These are phyloP conservation scores for Citrullus amarus DNA, from an alignment of 306 rosid species.

Conservation along the genomic window DNA sequence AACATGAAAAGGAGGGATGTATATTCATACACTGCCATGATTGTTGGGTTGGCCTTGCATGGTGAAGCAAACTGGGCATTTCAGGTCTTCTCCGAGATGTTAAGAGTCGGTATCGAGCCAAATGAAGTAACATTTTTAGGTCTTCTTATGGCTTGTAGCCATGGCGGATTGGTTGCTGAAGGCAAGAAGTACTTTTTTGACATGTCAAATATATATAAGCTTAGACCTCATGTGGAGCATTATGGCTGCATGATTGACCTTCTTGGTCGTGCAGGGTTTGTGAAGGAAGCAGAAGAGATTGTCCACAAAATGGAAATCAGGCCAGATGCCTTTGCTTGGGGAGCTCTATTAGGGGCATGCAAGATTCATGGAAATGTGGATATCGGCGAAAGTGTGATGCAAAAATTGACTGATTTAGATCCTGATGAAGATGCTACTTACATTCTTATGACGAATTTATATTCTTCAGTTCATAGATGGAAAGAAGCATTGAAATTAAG, in stretches of 20 bases:
- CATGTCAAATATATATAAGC: slow-evolving; percentile 19
- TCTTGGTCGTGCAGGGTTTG: slow-evolving; percentile 26
- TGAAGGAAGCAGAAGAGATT: slow-evolving; percentile 23
- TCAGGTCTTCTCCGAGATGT: slow-evolving; percentile 19
- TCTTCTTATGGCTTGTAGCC: slow-evolving; percentile 29
- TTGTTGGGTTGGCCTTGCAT: slow-evolving; percentile 31
- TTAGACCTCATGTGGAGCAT: slow-evolving; percentile 25
- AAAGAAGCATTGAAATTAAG: slow-evolving; percentile 31
- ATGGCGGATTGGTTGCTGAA: slow-evolving; percentile 29
- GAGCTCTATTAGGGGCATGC: slow-evolving; percentile 29
- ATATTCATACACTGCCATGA: slow-evolving; percentile 27
- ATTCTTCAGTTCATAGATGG: slow-evolving; percentile 32
- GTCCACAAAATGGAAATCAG: slow-evolving; percentile 23
- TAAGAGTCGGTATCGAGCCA: slow-evolving; percentile 17
- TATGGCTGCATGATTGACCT: slow-evolving; percentile 45
- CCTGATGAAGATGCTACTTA: slow-evolving; percentile 24
- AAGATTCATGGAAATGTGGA: slow-evolving; percentile 26
- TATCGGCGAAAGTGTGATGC: slow-evolving; percentile 22
- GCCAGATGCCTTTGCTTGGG: slow-evolving; percentile 32
- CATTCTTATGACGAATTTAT: slow-evolving; percentile 27
- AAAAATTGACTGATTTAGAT: slow-evolving; percentile 18
- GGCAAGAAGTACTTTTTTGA: slow-evolving; percentile 23
- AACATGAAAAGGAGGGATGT: slow-evolving; percentile 24
- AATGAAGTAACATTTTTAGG: slow-evolving; percentile 35
- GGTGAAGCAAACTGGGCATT: slow-evolving; percentile 26